Evolutionary conservation across 805 yeast genomes (phyloP).

Genomic region (Saccharomycopsis fermentans): DNA sequence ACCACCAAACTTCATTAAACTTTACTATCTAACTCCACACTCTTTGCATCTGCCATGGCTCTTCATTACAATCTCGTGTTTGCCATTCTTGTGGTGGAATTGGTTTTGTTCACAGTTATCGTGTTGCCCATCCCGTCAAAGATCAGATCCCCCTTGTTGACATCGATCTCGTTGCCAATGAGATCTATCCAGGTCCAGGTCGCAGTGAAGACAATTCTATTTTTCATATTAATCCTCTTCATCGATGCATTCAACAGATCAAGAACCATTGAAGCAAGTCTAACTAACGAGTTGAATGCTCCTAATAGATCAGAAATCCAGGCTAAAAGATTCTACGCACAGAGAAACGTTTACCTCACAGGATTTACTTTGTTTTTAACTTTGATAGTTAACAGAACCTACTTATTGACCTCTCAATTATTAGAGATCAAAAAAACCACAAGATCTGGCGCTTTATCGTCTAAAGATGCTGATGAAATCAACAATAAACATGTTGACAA

Average conservation of each 20-base stretch:
- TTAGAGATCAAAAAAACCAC: constrained; percentile 44
- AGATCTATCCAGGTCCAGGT: constrained; percentile 61
- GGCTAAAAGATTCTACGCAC: constrained; percentile 90
- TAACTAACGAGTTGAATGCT: constrained; percentile 27
- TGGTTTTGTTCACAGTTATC: constrained; percentile 66
- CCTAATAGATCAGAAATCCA: constrained; percentile 46
- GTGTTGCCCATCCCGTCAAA: constrained; percentile 80
- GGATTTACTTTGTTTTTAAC: constrained; percentile 92
- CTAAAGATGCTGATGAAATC: constrained; percentile 19
- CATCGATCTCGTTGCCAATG: constrained; percentile 57
- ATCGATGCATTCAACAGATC: constrained; percentile 84
- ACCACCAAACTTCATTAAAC: too few relatives aligned
- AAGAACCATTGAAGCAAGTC: constrained; percentile 54
- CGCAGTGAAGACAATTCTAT: constrained; percentile 70
- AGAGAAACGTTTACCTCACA: constrained; percentile 90
- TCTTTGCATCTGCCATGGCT: constrained; percentile 20
- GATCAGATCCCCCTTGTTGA: constrained; percentile 57
- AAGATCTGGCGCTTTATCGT: constrained; percentile 26
- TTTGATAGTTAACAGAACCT: constrained; percentile 75
- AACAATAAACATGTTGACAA: constrained; percentile 33
- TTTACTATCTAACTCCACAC: too few relatives aligned
- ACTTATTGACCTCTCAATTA: constrained; percentile 66
- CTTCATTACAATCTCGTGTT: constrained; percentile 33
- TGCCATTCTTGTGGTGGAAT: constrained; percentile 65
- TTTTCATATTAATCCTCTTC: constrained; percentile 75